A percentile compares a stretch with the other conserved stretches of the same genome.
Conservation (phyloP, 1,139 yeast species). For the Taphrina sp. region DNA sequence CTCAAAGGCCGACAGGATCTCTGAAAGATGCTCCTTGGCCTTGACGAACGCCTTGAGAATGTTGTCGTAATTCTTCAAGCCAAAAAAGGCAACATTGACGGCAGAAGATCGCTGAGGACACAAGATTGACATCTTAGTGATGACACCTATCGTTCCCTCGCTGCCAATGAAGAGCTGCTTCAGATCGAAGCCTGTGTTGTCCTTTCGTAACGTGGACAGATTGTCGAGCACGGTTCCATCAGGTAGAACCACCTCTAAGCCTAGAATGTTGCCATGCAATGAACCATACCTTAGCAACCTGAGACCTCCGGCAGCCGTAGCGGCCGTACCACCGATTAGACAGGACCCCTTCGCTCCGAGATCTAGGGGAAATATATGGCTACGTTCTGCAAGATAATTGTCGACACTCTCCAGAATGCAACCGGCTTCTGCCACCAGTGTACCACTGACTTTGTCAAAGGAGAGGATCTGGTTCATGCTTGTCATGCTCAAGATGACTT, state of each 20-base stretch:
- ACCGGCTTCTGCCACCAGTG: slow-evolving; percentile 87
- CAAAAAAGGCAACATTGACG: slow-evolving; percentile 84
- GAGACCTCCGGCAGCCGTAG: slow-evolving; percentile 96
- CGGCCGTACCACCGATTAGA: slow-evolving; percentile 92
- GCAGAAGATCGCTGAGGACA: slow-evolving; percentile 92
- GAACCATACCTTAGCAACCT: slow-evolving; percentile 87
- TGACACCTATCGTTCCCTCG: slow-evolving; percentile 87
- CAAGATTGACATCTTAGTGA: slow-evolving; percentile 84
- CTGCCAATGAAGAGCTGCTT: slow-evolving; percentile 90
- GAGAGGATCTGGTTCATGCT: slow-evolving; percentile 75
- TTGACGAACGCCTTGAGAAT: slow-evolving; percentile 78
- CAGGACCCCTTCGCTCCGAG: slow-evolving; percentile 97
- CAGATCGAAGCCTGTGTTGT: slow-evolving; percentile 84
- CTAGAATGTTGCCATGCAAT: slow-evolving; percentile 86
- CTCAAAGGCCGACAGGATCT: slow-evolving; percentile 88
- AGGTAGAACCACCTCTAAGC: slow-evolving; percentile 86
- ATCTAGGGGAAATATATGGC: slow-evolving; percentile 89
- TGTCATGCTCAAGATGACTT: slow-evolving; percentile 68
- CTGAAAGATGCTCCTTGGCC: slow-evolving; percentile 77
- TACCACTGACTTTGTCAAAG: slow-evolving; percentile 80
- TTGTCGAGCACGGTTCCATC: slow-evolving; percentile 81
- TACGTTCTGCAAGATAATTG: slow-evolving; percentile 69
- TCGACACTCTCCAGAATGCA: slow-evolving; percentile 85
- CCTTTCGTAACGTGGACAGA: slow-evolving; percentile 80
- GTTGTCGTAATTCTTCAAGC: slow-evolving; percentile 72